A percentile compares a stretch with the other conserved stretches of the same genome.
phyloP scores from a whole-genome alignment of 495 filamentous ascomycete genomes.

The Penicillium riverlandense region DNA sequence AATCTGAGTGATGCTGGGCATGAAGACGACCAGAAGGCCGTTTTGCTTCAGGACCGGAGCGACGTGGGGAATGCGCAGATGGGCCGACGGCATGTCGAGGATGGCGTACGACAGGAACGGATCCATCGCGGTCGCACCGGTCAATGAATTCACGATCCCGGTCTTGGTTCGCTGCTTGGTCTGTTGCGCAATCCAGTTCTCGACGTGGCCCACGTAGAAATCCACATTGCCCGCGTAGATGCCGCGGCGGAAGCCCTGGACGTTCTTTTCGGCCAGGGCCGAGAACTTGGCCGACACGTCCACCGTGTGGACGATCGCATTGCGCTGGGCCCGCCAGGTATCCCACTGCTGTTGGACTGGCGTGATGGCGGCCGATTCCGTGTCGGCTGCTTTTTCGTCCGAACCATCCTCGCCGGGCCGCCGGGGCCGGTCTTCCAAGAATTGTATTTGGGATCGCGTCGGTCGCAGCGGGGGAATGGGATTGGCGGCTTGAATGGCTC shows the following conservation, averaged over 20 bases:
- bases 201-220: slow-evolving; percentile 62
- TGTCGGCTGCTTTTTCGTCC: not conserved
- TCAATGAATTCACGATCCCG: slow-evolving; percentile 9
- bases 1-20: slow-evolving; percentile 73
- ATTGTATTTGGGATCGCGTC: slow-evolving; percentile 27
- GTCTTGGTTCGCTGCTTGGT: slow-evolving; percentile 23
- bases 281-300: slow-evolving; percentile 55
- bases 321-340: slow-evolving; percentile 43
- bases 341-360: slow-evolving; percentile 26
- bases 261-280: slow-evolving; percentile 49
- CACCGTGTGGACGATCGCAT: slow-evolving; percentile 64
- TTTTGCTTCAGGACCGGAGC: slow-evolving; percentile 49
- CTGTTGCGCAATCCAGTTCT: slow-evolving; percentile 52
- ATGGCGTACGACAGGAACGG: slow-evolving; percentile 62
- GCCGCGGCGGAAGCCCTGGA: slow-evolving; percentile 59
- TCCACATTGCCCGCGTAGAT: slow-evolving; percentile 60
- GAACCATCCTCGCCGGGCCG: slow-evolving; percentile 17
- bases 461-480: slow-evolving; percentile 30
- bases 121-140: slow-evolving; percentile 12
- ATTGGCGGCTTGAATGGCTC: slow-evolving; percentile 72
- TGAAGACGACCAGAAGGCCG: slow-evolving; percentile 61
- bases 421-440: slow-evolving; percentile 20
- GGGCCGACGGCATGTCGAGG: slow-evolving; percentile 60
- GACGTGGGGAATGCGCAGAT: slow-evolving; percentile 52
- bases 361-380: slow-evolving; percentile 1